A percentile compares a stretch with the other conserved stretches of the same genome.
These are phyloP conservation scores for Lactifluus hygrophoroides DNA, from an alignment of 768 basidiomycete species.

Conservation along the genomic window DNA sequence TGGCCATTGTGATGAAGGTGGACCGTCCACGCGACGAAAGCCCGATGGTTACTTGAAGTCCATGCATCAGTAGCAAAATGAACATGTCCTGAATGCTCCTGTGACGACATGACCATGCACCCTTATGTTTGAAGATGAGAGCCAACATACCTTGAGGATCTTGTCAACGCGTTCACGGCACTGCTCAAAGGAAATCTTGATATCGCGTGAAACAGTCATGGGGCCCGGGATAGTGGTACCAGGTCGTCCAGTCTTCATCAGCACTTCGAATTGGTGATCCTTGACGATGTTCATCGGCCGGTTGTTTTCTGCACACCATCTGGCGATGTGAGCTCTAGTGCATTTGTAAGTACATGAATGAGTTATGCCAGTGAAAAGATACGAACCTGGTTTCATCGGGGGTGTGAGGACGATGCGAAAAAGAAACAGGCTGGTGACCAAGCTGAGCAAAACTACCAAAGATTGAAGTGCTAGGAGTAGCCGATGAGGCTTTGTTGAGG, in stretches of 20 bases:
- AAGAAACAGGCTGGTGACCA: too few relatives aligned
- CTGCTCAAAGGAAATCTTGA: conserved; percentile 24
- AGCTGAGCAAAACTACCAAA: too few relatives aligned
- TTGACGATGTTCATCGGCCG: too few relatives aligned
- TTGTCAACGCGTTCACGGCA: conserved; percentile 22
- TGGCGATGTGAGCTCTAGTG: too few relatives aligned
- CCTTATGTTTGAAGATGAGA: not conserved
- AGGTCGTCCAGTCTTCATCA: not conserved
- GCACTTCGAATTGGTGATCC: not conserved
- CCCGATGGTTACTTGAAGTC: conserved; percentile 32
- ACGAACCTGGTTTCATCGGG: too few relatives aligned
- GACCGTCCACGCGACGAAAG: conserved; percentile 27
- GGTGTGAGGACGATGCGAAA: too few relatives aligned
- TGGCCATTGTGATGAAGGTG: conserved; percentile 29
- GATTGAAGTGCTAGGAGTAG: too few relatives aligned
- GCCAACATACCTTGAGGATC: not conserved
- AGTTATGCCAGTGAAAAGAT: too few relatives aligned
- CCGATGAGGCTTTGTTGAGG: too few relatives aligned
- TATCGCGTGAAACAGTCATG: conserved; percentile 15
- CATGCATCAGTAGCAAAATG: conserved; percentile 31
- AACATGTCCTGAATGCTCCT: not conserved
- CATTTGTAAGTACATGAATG: too few relatives aligned
- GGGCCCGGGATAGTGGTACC: not conserved
- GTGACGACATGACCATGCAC: not conserved
- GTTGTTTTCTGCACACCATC: too few relatives aligned